Evolutionary conservation across 768 basidiomycete species (phyloP).

Genomic region (Lenzites betulinus): DNA sequence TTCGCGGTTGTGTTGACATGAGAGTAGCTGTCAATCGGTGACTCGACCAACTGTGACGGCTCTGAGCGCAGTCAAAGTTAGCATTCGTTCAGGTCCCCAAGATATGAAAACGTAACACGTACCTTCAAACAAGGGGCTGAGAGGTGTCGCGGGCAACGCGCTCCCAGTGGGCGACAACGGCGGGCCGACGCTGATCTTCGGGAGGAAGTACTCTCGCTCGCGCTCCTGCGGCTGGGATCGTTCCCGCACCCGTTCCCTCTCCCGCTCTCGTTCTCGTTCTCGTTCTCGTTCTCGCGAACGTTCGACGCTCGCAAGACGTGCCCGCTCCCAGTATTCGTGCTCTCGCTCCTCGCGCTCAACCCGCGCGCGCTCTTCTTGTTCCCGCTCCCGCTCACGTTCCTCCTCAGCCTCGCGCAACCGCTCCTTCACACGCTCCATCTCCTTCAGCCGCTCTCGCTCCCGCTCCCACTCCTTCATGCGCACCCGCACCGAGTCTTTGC

Average conservation of each 20-base stretch:
- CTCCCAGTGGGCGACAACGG: conserved; percentile 20
- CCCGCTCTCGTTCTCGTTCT: conserved; percentile 28
- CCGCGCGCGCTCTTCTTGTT: conserved; percentile 20
- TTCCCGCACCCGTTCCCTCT: conserved; percentile 11
- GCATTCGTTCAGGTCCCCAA: not conserved
- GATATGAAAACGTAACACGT: not conserved
- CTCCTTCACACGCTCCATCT: conserved; percentile 66
- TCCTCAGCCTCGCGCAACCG: conserved; percentile 50
- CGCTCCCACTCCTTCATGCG: conserved; percentile 78
- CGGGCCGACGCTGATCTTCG: conserved; percentile 23
- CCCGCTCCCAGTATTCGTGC: no score
- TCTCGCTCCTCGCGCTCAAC: conserved; percentile 21
- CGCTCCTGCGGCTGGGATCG: not conserved
- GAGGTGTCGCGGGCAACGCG: conserved; percentile 22
- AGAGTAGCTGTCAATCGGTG: conserved; percentile 14
- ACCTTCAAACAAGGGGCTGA: conserved; percentile 32
- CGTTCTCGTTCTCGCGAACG: conserved; percentile 21
- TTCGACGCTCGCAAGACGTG: no score
- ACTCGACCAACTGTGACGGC: conserved; percentile 21
- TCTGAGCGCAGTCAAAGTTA: conserved; percentile 9
- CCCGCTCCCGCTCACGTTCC: conserved; percentile 35
- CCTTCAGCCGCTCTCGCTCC: conserved; percentile 66
- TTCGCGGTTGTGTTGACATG: conserved; percentile 17
- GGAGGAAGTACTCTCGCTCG: conserved; percentile 9
- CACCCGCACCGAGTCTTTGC: conserved; percentile 44